Percentiles rank a stretch among this genome's conserved stretches.
Evolutionary conservation across 257 asterid species (phyloP).

Genomic region (Primulina huaijiensis): DNA sequence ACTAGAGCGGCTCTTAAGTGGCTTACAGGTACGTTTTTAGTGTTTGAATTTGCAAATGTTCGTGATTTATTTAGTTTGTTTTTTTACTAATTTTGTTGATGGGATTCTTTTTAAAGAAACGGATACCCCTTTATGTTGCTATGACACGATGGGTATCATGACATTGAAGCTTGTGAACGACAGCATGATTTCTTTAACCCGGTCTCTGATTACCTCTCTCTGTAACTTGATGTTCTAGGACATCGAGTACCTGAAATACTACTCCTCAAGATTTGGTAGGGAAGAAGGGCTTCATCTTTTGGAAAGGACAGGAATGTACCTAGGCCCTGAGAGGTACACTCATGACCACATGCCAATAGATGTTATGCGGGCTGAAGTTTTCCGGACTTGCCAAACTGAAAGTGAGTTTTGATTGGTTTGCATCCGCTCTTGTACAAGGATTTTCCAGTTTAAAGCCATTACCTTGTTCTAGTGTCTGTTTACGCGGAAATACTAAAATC

Average conservation of each 20-base stretch:
- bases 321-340: slow-evolving; percentile 84
- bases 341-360: slow-evolving; percentile 82
- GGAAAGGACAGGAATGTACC: slow-evolving; percentile 85
- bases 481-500: not conserved
- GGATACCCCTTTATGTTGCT: not conserved
- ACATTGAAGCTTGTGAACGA: not conserved
- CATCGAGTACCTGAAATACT: slow-evolving; percentile 78
- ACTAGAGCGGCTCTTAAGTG: slow-evolving; percentile 90
- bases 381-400: slow-evolving; percentile 67
- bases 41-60: slow-evolving; percentile 1
- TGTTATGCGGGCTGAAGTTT: slow-evolving; percentile 85
- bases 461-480: slow-evolving; percentile 6
- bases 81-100: not conserved
- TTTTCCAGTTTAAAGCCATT: not conserved
- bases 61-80: too few species aligned
- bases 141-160: not conserved
- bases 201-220: not conserved
- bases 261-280: slow-evolving; percentile 77
- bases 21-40: slow-evolving; percentile 68
- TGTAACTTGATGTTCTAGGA: slow-evolving; percentile 44
- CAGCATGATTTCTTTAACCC: not conserved
- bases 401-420: slow-evolving; percentile 17
- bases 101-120: not conserved
- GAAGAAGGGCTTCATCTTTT: slow-evolving; percentile 74
- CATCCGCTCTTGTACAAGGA: slow-evolving; percentile 6